Evolutionary conservation across 805 yeast genomes (phyloP), one percentile per base, ranked within the genome.

Genomic region (Debaryomyces tyrocola): DNA sequence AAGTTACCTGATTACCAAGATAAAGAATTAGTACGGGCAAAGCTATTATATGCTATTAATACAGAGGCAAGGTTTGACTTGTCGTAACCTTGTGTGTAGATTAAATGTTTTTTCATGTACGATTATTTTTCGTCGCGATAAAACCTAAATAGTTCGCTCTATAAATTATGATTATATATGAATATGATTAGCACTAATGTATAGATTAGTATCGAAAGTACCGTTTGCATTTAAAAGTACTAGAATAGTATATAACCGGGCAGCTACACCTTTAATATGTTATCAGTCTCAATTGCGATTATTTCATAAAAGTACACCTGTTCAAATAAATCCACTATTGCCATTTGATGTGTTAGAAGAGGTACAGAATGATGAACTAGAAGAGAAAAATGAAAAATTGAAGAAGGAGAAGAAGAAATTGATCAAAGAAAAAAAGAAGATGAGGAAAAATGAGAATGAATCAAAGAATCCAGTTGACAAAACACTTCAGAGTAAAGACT

Each of bases 11-110:
- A 90, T 60, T 94, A 94, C 63, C 67, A 71, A 52, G 70, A 85
- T 54, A 85, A 83, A 56, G 63, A 72, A 35, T 20, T 77, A 2
- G 66, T 94, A 37, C 75, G 75, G 46, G 67, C 76, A 37, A 91
- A 90, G 62, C 65, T 92, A 44, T 60, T 90, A 20, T 89, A 86
- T 62, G 82, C 96, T 1, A 90, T 94, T 41, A 80, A 82, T 46
- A 75, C 91, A 0, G 90, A 84, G 3, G 90, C 97, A 1, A 87
- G 97, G 1, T 92, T 92, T 62, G 97, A 92, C 56, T 73, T 92
- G 49, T 82, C 89, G 0, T 85, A 37, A 56, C n/a, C 17, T 41
- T 46, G 20, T 24, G 7, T 28, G 56, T 34, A 20, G 53, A 54
- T 31, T 8, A 6, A 56, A 10, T 28, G n/a, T 12, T 31, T 8